These are phyloP conservation scores for Nothophoma quercina DNA, from an alignment of 2,329 filamentous ascomycete genomes.

Conservation along the genomic window DNA sequence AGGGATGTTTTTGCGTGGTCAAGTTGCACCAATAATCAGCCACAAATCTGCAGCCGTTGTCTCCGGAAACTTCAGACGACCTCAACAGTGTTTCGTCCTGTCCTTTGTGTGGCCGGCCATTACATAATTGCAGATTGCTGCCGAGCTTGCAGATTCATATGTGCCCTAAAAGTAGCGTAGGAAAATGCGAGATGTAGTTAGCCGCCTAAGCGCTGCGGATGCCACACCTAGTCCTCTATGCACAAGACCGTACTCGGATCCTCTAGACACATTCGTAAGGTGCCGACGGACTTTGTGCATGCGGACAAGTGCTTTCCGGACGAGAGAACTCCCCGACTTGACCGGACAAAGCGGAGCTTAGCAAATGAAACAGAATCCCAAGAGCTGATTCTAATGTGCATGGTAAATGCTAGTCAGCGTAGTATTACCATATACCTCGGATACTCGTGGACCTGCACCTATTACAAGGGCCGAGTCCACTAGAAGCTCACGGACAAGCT, in stretches of 20 bases:
- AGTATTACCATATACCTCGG: slow-evolving; percentile 6
- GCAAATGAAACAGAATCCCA: not conserved
- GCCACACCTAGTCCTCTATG: not conserved
- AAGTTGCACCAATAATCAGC: not conserved
- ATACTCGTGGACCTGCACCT: not conserved
- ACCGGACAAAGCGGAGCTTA: not conserved
- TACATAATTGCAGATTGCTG: not conserved
- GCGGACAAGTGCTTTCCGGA: not conserved
- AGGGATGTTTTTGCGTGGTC: too few species aligned
- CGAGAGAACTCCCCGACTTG: not conserved
- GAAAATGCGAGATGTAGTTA: not conserved
- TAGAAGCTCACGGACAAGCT: not conserved
- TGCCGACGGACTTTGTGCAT: not conserved
- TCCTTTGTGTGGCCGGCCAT: not conserved
- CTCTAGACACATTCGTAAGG: not conserved
- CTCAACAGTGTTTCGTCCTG: not conserved
- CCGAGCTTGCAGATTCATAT: not conserved
- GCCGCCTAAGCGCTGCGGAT: slow-evolving; percentile 10
- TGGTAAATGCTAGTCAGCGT: slow-evolving; percentile 2
- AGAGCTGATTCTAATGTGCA: not conserved
- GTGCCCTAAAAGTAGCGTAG: not conserved
- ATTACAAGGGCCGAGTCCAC: not conserved
- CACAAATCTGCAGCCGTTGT: too few species aligned
- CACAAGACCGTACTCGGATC: slow-evolving; percentile 1
- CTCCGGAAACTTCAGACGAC: too few species aligned